Percentiles rank a stretch among this genome's conserved stretches.
Evolutionary conservation across 108 stramenopile genomes (phyloP).

Genomic region (Tribonema minus): DNA sequence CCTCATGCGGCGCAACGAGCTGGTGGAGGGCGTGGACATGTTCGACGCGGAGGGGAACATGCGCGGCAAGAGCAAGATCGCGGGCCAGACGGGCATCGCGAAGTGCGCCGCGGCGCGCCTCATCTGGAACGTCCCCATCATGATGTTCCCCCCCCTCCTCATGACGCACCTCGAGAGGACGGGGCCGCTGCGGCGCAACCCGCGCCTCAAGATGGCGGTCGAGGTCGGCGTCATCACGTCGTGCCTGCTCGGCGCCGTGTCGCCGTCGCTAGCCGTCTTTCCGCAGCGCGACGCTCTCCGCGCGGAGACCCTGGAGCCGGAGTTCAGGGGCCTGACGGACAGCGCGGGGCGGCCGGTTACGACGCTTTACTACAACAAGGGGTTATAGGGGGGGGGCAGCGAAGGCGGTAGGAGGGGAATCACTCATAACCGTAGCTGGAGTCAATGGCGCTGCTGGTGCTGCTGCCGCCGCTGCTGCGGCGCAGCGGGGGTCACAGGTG

Average conservation of each 20-base stretch:
- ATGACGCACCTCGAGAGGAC: slow-evolving; percentile 43
- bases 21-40: slow-evolving; percentile 49
- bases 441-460: too few species aligned
- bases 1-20: slow-evolving; percentile 58
- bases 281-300: slow-evolving; percentile 23
- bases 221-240: slow-evolving; percentile 21
- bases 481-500: too few species aligned
- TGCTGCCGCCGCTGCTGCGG: too few species aligned
- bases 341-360: slow-evolving; percentile 5
- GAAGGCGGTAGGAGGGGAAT: too few species aligned
- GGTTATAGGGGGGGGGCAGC: too few species aligned
- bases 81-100: slow-evolving; percentile 32
- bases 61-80: slow-evolving; percentile 44
- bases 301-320: not conserved
- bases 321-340: slow-evolving; percentile 14
- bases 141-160: slow-evolving; percentile 55
- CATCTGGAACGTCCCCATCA: slow-evolving; percentile 55
- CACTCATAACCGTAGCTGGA: too few species aligned
- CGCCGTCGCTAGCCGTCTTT: slow-evolving; percentile 22
- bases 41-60: slow-evolving; percentile 44
- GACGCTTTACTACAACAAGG: slow-evolving; percentile 30
- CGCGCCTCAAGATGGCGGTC: slow-evolving; percentile 34
- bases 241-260: slow-evolving; percentile 30
- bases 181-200: slow-evolving; percentile 1
- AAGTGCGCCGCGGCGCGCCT: slow-evolving; percentile 56